Evolutionary conservation across 352 stramenopile species (phyloP), one percentile per base, ranked within the genome.

Genomic region (Phytophthora pinifolia): DNA sequence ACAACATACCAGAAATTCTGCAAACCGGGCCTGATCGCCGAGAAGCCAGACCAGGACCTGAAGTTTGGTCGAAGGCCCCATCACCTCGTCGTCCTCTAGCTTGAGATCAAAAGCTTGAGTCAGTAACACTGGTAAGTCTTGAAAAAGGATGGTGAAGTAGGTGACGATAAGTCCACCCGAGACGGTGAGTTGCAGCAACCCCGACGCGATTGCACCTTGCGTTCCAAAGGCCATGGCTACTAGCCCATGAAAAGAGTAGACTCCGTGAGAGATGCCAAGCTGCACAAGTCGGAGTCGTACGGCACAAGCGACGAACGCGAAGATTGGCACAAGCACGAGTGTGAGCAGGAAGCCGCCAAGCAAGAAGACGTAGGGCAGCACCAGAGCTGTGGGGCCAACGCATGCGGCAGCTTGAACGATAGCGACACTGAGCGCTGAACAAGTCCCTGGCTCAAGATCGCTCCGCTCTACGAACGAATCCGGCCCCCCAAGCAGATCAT

Each of bases 201-300:
- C 59, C 14, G 76, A 70, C 5, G 50, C 32, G 34, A 71, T 61
- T 18, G 60, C 63, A 14, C 70, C 72, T 31, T 61, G 36, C 1
- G 15, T 27, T 1, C 72, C 75, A 36, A 83, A 80, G 22, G 72
- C 72, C 41, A 81, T 57, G 33, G 68, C 68, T 1, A 64, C 75
- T 22, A 85, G 53, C 31, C 75, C 72, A 37, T 80, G 75, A 12
- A 85, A 49, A 20, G 75, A 85, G 59, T 85, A 85, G 33, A 79
- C 66, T 14, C 75, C 75, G 20, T 83, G 60, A 2, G 65, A 63
- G 6, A 83, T 72, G 1, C 75, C 67, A 18, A 85, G 36, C 30
- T 80, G 66, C 9, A 85, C 58, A 22, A 85, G 64, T 18, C 67
- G 52, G 10, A 74, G 57, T 33, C 60, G 62, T 9, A 65, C 50